Percentiles rank a stretch among this genome's conserved stretches.
phyloP scores from a whole-genome alignment of 1,284 basidiomycete species.

The Schizopora paradoxa region DNA sequence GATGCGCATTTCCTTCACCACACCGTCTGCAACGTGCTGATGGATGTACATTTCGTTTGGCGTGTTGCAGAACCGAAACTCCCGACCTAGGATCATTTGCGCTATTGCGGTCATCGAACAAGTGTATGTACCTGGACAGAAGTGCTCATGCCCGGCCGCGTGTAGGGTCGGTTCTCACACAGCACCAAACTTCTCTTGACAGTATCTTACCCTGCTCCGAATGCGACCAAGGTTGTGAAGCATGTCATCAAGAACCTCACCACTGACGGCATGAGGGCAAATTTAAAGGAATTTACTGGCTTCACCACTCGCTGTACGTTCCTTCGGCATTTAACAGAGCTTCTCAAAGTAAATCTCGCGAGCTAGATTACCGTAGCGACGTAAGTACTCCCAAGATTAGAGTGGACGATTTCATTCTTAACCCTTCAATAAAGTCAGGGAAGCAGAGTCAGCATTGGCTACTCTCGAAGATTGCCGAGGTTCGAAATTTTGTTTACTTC shows the following conservation, averaged over 20 bases:
- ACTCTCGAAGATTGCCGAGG: slow-evolving; percentile 63
- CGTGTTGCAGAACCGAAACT: slow-evolving; percentile 62
- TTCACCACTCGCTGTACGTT: slow-evolving; percentile 66
- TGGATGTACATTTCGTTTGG: slow-evolving; percentile 14
- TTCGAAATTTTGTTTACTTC: slow-evolving; percentile 30
- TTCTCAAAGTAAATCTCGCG: slow-evolving; percentile 38
- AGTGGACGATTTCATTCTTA: slow-evolving; percentile 2
- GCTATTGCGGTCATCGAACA: slow-evolving; percentile 30
- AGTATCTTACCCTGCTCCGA: slow-evolving; percentile 55
- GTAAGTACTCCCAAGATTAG: slow-evolving; percentile 33
- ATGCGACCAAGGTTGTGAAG: slow-evolving; percentile 51
- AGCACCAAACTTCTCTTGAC: slow-evolving; percentile 4
- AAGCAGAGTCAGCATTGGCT: slow-evolving; percentile 82
- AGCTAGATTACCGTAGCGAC: slow-evolving; percentile 71
- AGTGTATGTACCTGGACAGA: slow-evolving; percentile 31
- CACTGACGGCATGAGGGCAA: slow-evolving; percentile 59
- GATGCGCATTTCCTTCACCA: slow-evolving; percentile 25
- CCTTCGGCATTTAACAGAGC: slow-evolving; percentile 26
- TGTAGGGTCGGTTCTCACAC: too few species aligned
- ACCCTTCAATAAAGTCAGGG: slow-evolving; percentile 53
- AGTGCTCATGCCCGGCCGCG: neutral
- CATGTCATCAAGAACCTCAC: slow-evolving; percentile 62
- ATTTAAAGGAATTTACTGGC: slow-evolving; percentile 69
- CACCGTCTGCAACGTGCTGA: slow-evolving; percentile 19
- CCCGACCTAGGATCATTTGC: slow-evolving; percentile 50